phyloP scores from a whole-genome alignment of 176 grass and related monocot genomes.

The Poa annua region DNA sequence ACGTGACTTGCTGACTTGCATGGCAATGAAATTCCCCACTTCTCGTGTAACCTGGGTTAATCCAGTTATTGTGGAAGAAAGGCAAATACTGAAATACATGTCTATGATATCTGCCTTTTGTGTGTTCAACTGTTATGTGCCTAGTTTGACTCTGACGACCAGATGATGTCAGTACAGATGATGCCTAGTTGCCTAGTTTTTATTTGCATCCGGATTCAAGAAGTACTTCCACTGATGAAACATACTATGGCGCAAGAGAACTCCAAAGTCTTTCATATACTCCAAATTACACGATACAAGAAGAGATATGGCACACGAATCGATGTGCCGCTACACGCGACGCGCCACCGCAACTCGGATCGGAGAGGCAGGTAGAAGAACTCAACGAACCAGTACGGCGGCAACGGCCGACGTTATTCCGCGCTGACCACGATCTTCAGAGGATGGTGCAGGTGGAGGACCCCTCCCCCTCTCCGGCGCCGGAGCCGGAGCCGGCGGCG shows the following conservation, averaged over 20 bases:
- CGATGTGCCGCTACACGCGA: neutral
- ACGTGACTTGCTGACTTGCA: neutral
- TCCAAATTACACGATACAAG: neutral
- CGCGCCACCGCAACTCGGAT: neutral
- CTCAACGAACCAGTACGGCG: neutral
- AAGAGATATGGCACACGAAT: neutral
- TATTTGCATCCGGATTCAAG: neutral
- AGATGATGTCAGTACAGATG: neutral
- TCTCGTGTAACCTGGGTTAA: neutral
- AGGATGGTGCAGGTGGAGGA: slow-evolving; percentile 42
- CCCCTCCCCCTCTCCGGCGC: neutral
- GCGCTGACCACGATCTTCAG: slow-evolving; percentile 9
- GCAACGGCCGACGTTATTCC: neutral
- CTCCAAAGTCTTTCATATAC: too few species aligned
- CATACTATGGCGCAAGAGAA: too few species aligned
- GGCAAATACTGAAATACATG: neutral
- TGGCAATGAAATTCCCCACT: neutral
- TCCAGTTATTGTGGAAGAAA: neutral
- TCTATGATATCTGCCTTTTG: neutral
- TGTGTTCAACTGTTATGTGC: neutral
- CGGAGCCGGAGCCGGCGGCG: neutral
- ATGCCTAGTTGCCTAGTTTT: neutral
- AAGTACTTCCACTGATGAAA: neutral
- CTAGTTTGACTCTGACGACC: neutral
- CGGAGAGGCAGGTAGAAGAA: neutral